Evolutionary conservation across 768 basidiomycete genomes (phyloP), one percentile per base, ranked within the genome.

Genomic region (Rhizopogon salebrosus): DNA sequence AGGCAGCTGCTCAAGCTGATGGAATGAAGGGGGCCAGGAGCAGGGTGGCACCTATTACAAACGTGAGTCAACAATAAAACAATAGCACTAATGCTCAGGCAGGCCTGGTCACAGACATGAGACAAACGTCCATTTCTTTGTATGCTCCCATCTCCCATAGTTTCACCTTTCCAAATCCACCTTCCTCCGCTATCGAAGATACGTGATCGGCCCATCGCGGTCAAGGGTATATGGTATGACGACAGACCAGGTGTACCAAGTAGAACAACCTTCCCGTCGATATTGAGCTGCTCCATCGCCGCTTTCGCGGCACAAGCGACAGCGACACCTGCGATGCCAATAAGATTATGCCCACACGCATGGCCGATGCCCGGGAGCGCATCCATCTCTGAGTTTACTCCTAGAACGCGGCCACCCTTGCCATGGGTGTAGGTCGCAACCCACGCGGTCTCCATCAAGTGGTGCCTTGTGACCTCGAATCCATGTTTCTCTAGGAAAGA

Each of bases 351-450:
- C 3, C 89, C 89, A 60, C 89, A 92, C 1, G 85, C 87, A 57
- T 88, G 87, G 0, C 87, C 82, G 36, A 84, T 73, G 0, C 79
- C 71, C 16, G 68, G 68, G 10, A 86, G 70, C 1, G 84, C 85
- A 51, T 84, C 83, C 83, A 85, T 84, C 78, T 92, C 90, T 14
- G 89, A 90, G 65, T 92, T 92, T 53, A 92, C 72, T 0, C 89
- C 89, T 29, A 92, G 79, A 0, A 79, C 82, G 48, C 82, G 77
- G 6, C 87, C 88, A 9, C 86, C 88, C 27, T 71, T 65, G 10
- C 87, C 85, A 57, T 84, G 75, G 14, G 76, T 70, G 59, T 80
- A 91, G 2, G 75, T 78, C 0, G 90, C 90, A 20, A 75, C 70
- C 89, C 89, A 91, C 4, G 87, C 89, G 0, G 89, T 92, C 16